Conservation (phyloP, 2,329 filamentous ascomycete species). For the Cladosporium phlei region DNA sequence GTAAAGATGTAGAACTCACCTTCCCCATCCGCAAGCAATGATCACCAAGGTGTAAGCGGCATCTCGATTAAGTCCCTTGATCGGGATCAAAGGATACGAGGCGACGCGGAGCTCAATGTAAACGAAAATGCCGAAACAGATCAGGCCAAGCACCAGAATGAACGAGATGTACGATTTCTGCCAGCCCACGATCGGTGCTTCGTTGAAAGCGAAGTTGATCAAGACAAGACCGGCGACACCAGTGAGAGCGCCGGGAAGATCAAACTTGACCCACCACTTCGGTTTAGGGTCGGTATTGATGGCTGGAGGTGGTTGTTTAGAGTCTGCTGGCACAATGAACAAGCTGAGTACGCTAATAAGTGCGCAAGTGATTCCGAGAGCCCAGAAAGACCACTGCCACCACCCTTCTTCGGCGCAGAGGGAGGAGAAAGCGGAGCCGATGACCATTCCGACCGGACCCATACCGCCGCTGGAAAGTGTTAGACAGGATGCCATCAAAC, state of each 20-base stretch:
- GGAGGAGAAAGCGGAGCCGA: constrained; percentile 31
- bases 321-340: constrained; percentile 10
- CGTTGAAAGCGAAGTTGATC: constrained; percentile 32
- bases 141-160: constrained; percentile 27
- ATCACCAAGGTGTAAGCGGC: constrained; percentile 25
- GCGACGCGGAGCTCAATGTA: constrained; percentile 26
- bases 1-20: neutral
- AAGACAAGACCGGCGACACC: constrained; percentile 29
- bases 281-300: neutral
- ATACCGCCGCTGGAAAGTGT: no score
- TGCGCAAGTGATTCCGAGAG: constrained; percentile 24
- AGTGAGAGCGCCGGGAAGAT: constrained; percentile 25
- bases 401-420: constrained; percentile 31
- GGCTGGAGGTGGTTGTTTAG: neutral
- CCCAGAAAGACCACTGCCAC: constrained; percentile 34
- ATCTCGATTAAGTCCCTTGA: constrained; percentile 23
- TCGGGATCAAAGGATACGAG: constrained; percentile 20
- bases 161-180: constrained; percentile 26
- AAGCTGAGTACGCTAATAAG: constrained; percentile 19
- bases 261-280: constrained; percentile 17
- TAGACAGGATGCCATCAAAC: no score
- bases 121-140: constrained; percentile 25
- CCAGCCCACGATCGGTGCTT: constrained; percentile 31
- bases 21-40: constrained; percentile 7
- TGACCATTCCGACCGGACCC: constrained; percentile 34